phyloP scores from a whole-genome alignment of 805 yeast species.

The baker's yeast (Saccharomyces cerevisiae) region DNA sequence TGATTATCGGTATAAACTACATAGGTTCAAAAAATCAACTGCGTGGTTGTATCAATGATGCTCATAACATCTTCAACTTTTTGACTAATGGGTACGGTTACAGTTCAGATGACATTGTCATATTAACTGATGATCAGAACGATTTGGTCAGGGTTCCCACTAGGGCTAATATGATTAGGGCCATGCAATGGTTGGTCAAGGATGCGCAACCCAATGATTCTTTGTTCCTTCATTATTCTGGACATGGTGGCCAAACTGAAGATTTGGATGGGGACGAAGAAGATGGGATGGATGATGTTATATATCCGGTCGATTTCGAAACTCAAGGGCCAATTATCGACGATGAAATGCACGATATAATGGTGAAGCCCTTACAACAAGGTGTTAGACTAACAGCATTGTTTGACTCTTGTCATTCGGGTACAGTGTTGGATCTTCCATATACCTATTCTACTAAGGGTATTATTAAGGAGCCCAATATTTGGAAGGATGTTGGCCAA shows the following conservation, averaged over 20 bases:
- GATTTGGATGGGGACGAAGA: constrained; percentile 71
- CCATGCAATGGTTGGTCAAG: constrained; percentile 73
- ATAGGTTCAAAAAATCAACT: constrained; percentile 52
- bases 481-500: constrained; percentile 65
- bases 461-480: constrained; percentile 69
- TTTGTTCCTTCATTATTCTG: constrained; percentile 74
- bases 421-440: constrained; percentile 74
- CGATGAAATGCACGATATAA: constrained; percentile 61
- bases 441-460: constrained; percentile 78
- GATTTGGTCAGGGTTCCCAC: constrained; percentile 50
- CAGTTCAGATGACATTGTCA: constrained; percentile 46
- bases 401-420: constrained; percentile 83
- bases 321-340: constrained; percentile 60
- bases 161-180: constrained; percentile 59
- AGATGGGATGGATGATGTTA: constrained; percentile 63
- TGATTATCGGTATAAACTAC: constrained; percentile 73
- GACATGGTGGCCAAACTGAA: constrained; percentile 73
- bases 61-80: constrained; percentile 41
- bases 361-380: constrained; percentile 61
- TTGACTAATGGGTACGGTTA: constrained; percentile 41
- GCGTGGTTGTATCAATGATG: constrained; percentile 79
- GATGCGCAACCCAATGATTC: constrained; percentile 73
- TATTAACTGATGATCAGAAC: constrained; percentile 49
- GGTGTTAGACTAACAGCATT: constrained; percentile 75
- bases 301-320: constrained; percentile 68